Conservation (phyloP, 148 eudicot genomes). For the Camellia sinensis region DNA sequence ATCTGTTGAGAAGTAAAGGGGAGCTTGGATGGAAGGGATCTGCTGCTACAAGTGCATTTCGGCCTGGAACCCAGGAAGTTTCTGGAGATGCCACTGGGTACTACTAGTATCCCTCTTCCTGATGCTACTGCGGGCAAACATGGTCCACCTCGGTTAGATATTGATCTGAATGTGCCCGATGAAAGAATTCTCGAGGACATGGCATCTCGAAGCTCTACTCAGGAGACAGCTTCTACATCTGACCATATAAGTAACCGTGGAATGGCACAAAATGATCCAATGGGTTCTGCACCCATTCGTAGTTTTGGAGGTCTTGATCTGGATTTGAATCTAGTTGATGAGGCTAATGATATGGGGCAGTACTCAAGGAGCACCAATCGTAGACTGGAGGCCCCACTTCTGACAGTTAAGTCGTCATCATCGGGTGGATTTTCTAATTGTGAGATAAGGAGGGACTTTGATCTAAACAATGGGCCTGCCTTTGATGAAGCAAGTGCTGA, state of each 20-base stretch:
- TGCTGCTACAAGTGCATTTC: conserved; percentile 94
- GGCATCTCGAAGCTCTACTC: conserved; percentile 37
- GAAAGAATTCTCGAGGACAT: conserved; percentile 56
- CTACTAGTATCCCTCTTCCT: conserved; percentile 23
- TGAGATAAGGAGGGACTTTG: conserved; percentile 63
- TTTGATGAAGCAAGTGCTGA: conserved; percentile 60
- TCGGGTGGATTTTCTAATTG: conserved; percentile 30
- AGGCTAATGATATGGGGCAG: conserved; percentile 48
- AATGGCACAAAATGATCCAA: background rate
- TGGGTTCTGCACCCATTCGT: conserved; percentile 19
- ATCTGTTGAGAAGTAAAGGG: conserved; percentile 53
- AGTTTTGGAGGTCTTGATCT: conserved; percentile 68
- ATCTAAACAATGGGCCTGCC: conserved; percentile 78
- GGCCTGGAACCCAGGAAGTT: conserved; percentile 83
- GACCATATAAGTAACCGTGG: conserved; percentile 11
- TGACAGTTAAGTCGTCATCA: conserved; percentile 31
- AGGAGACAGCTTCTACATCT: conserved; percentile 34
- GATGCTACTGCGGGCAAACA: conserved; percentile 45
- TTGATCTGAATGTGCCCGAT: conserved; percentile 90
- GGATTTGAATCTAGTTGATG: conserved; percentile 80
- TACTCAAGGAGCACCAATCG: conserved; percentile 35
- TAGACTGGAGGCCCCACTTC: conserved; percentile 34
- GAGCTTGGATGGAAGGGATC: conserved; percentile 92
- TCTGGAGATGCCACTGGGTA: conserved; percentile 34
- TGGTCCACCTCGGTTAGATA: conserved; percentile 53